Percentiles rank a stretch among this genome's conserved stretches.
phyloP scores from a whole-genome alignment of 768 basidiomycete genomes.

The Naganishia friedmannii region DNA sequence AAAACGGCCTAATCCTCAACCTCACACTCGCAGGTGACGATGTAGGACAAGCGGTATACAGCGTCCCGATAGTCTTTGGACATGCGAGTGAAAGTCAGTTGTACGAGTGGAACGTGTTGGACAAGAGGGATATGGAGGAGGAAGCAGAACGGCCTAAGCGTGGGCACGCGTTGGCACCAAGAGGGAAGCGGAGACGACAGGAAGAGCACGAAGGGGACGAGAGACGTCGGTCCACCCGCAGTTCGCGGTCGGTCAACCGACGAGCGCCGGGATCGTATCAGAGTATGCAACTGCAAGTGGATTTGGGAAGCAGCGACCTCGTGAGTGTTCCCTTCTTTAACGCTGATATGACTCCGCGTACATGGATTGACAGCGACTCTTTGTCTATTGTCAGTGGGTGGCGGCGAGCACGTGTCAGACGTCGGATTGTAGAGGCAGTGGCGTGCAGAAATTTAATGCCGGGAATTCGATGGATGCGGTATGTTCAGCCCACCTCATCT shows the following conservation, averaged over 20 bases:
- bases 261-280: slow-evolving; percentile 37
- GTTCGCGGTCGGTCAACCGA: background rate
- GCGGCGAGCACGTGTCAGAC: slow-evolving; percentile 36
- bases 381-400: slow-evolving; percentile 41
- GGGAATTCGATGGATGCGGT: slow-evolving; percentile 34
- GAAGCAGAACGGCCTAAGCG: background rate
- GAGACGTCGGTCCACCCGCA: background rate
- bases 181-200: background rate
- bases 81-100: slow-evolving; percentile 32
- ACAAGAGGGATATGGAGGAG: background rate
- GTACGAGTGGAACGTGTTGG: background rate
- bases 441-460: slow-evolving; percentile 27
- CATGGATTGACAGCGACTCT: background rate
- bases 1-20: slow-evolving; percentile 31
- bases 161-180: too few species aligned
- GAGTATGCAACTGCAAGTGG: slow-evolving; percentile 43
- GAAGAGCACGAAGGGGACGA: background rate
- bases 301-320: slow-evolving; percentile 50
- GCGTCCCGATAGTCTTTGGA: slow-evolving; percentile 42
- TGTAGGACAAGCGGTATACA: slow-evolving; percentile 37
- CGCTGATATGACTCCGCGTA: background rate
- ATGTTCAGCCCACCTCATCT: slow-evolving; percentile 16
- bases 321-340: slow-evolving; percentile 32
- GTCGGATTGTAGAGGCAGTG: slow-evolving; percentile 30
- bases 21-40: slow-evolving; percentile 28